phyloP scores from a whole-genome alignment of 306 rosid species.

The Cucumis hystrix region DNA sequence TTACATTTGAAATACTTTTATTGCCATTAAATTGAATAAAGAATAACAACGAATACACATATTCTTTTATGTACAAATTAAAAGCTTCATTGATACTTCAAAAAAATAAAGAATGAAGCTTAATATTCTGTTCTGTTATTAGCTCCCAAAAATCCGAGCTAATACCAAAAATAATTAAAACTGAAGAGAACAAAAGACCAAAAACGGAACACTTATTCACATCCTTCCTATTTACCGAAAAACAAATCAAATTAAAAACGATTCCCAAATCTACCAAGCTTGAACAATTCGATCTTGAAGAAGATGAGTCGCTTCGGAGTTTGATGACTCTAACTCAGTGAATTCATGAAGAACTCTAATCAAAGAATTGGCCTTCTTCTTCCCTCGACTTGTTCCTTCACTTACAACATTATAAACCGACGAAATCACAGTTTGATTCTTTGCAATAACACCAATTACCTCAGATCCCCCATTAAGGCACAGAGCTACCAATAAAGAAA shows the following conservation, averaged over 20 bases:
- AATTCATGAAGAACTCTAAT: slow-evolving; percentile 56
- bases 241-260: background rate
- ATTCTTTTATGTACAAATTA: background rate
- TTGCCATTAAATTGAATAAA: background rate
- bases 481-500: slow-evolving; percentile 52
- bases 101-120: background rate
- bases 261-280: slow-evolving; percentile 38
- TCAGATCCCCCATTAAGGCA: slow-evolving; percentile 41
- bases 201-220: background rate
- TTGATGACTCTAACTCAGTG: slow-evolving; percentile 40
- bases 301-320: slow-evolving; percentile 15
- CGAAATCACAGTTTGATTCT: slow-evolving; percentile 49
- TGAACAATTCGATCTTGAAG: slow-evolving; percentile 42
- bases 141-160: slow-evolving; percentile 6
- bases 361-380: slow-evolving; percentile 55
- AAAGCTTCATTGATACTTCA: background rate
- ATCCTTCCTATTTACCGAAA: background rate
- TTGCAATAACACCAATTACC: slow-evolving; percentile 37
- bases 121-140: background rate
- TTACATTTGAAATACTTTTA: too few species aligned
- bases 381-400: slow-evolving; percentile 52
- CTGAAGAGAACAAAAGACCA: background rate
- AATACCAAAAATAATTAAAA: background rate
- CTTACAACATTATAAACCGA: slow-evolving; percentile 44
- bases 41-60: background rate